Conservation (phyloP, 2,329 filamentous ascomycete genomes). For the Macrophomina tecta region DNA sequence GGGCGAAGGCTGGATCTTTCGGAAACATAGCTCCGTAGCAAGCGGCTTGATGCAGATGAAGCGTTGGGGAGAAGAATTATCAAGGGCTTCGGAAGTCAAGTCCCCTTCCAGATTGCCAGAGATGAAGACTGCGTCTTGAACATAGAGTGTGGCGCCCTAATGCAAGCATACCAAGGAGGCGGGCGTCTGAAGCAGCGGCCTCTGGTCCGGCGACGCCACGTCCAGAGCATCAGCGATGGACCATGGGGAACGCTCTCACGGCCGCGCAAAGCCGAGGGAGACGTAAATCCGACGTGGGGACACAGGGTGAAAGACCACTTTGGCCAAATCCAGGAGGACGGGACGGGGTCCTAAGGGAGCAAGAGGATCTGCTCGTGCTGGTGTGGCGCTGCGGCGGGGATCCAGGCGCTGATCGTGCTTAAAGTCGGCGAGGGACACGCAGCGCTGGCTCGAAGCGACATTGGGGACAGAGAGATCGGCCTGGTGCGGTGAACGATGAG, state of each 20-base stretch:
- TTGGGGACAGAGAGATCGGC: slow-evolving; percentile 5
- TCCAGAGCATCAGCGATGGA: not conserved
- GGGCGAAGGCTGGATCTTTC: not conserved
- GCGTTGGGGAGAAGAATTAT: too few relatives aligned
- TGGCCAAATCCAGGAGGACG: not conserved
- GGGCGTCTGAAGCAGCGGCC: not conserved
- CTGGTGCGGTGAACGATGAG: slow-evolving; percentile 8
- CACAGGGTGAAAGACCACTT: not conserved
- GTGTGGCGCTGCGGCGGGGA: slow-evolving; percentile 22
- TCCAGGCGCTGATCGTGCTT: slow-evolving; percentile 22
- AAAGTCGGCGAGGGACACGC: not conserved
- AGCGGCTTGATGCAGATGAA: too few relatives aligned
- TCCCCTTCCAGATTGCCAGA: slow-evolving; percentile 13
- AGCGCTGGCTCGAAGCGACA: slow-evolving; percentile 10
- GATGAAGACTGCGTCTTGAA: not conserved
- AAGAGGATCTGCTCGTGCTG: slow-evolving; percentile 20
- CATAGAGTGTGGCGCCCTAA: not conserved
- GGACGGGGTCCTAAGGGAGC: slow-evolving; percentile 17
- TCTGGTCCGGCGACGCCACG: not conserved
- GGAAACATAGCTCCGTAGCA: not conserved
- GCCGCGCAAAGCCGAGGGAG: not conserved
- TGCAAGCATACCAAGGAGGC: not conserved
- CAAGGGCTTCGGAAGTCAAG: not conserved
- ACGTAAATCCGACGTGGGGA: not conserved
- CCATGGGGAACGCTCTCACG: not conserved